These are phyloP conservation scores for Isatis tinctoria DNA, from an alignment of 345 rosid genomes.

Conservation along the genomic window DNA sequence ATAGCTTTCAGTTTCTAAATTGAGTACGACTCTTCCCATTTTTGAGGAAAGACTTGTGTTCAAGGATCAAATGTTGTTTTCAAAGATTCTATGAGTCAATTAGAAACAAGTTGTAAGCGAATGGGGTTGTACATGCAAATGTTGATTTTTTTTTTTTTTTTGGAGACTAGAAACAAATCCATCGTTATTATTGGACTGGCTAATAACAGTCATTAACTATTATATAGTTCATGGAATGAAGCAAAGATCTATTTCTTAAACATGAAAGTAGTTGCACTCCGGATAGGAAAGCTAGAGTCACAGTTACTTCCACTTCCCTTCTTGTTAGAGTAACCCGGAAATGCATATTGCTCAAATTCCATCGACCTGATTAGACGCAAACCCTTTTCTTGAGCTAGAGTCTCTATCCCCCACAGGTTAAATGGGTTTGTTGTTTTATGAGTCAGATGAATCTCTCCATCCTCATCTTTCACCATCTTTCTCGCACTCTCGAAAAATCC, in stretches of 20 bases:
- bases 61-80: no score
- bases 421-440: background rate
- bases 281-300: background rate
- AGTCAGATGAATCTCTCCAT: constrained; percentile 1
- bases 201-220: background rate
- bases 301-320: background rate
- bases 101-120: background rate
- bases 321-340: background rate
- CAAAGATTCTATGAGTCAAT: no score
- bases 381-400: background rate
- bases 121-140: no score
- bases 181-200: background rate
- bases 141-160: no score
- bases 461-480: background rate
- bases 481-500: background rate
- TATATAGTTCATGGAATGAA: background rate
- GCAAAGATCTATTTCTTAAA: background rate
- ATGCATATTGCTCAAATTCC: no score
- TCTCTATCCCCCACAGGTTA: background rate
- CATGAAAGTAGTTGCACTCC: background rate
- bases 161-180: background rate
- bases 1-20: no score
- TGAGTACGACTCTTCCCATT: no score
- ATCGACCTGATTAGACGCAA: background rate
- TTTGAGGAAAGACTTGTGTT: no score